These are phyloP conservation scores for Allantophomopsis lycopodina DNA, from an alignment of 2,329 filamentous ascomycete genomes.

Conservation along the genomic window DNA sequence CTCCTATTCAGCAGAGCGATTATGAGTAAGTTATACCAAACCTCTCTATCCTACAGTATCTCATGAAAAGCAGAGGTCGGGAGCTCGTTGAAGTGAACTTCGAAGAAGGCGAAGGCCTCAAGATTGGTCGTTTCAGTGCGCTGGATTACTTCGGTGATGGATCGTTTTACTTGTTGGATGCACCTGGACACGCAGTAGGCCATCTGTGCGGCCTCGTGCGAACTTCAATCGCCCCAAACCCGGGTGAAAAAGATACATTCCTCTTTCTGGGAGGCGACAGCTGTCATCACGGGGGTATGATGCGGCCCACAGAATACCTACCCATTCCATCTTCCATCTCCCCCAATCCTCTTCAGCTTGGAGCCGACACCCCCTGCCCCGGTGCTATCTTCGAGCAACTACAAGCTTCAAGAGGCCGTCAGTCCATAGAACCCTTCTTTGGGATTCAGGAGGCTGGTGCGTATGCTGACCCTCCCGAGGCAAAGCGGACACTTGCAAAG, in stretches of 20 bases:
- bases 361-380: conserved; percentile 21
- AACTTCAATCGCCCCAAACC: conserved; percentile 14
- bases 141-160: conserved; percentile 40
- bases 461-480: conserved; percentile 12
- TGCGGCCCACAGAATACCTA: conserved; percentile 26
- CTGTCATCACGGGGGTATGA: conserved; percentile 28
- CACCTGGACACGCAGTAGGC: conserved; percentile 35
- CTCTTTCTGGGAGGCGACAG: conserved; percentile 35
- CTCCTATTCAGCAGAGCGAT: not conserved
- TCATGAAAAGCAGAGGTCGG: conserved; percentile 9
- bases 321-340: conserved; percentile 22
- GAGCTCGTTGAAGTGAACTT: conserved; percentile 21
- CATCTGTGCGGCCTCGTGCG: conserved; percentile 34
- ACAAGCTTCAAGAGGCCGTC: conserved; percentile 17
- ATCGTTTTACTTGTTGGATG: conserved; percentile 37
- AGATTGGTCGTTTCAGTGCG: conserved; percentile 30
- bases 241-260: conserved; percentile 19
- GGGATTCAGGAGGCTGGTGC: conserved; percentile 5
- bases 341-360: conserved; percentile 23
- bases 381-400: conserved; percentile 25
- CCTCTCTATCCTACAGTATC: too few species aligned
- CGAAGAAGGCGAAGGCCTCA: conserved; percentile 13
- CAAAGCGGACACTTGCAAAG: conserved; percentile 27
- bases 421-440: conserved; percentile 17
- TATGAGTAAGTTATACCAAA: not conserved